Evolutionary conservation across 768 basidiomycete genomes (phyloP), one percentile per base, ranked within the genome.

Genomic region (Lentinula lateritia): DNA sequence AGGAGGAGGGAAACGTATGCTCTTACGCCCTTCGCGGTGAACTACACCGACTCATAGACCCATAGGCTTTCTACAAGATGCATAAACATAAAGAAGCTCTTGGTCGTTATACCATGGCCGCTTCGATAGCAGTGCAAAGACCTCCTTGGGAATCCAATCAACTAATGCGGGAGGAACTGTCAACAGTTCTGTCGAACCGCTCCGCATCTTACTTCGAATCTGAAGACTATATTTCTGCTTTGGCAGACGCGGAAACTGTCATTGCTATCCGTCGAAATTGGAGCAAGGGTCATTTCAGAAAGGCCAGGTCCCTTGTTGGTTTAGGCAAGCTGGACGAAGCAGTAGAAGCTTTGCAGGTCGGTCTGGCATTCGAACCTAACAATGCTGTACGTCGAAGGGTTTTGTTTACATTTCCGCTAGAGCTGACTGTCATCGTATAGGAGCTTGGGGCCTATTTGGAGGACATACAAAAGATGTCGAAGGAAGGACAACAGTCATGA

Each of bases 281-380:
- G 95, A 85, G 90, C 67, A 99, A 98, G 70, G 97, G 95, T 0
- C 92, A 98, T 73, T 97, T 97, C 80, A 82, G 97, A 62, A 95
- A 91, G 70, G 91, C 93, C 2, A 93, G 93, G 70, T 93, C 96
- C 0, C 77, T 99, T 46, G 76, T 91, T 1, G 93, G 83, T 20
- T 78, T 99, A 54, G 81, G 80, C 3, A 75, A 79, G 50, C 73
- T 84, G 60, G 75, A 86, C 46, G 95, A 96, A 46, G 95, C 95
- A 8, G 83, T 84, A 65, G 90, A 93, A 50, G 87, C 95, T 2
- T 75, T 96, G 62, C 80, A 84, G 65, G 80, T 94, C 6, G 97
- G 96, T 2, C 72, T 98, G 61, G 85, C 90, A 61, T 96, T 90
- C 67, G 95, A 98, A 66, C 83, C 82, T 38, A 72, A 70, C 15